A percentile compares a stretch with the other conserved stretches of the same genome.
Evolutionary conservation across 169 alveolate genomes (phyloP).

Genomic region (Babesia gibsoni): DNA sequence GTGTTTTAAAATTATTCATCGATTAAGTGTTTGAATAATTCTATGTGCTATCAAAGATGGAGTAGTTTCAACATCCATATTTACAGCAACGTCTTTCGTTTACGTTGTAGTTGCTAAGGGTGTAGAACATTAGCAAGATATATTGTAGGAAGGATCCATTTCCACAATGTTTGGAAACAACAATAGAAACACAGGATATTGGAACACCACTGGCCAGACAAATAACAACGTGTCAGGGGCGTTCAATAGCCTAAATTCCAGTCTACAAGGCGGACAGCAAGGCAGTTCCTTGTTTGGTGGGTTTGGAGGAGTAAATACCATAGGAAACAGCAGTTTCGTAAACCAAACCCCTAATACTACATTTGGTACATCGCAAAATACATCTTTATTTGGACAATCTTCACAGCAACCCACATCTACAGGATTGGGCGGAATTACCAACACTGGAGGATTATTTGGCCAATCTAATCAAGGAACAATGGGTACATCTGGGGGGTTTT

Average conservation of each 20-base stretch:
- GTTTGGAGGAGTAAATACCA: constrained; percentile 21
- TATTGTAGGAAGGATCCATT: background rate
- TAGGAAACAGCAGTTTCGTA: constrained; percentile 29
- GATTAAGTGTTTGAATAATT: too few species aligned
- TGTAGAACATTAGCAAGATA: background rate
- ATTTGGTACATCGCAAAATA: constrained; percentile 37
- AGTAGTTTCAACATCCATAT: too few species aligned
- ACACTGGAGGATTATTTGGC: constrained; percentile 12
- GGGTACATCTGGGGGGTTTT: constrained; percentile 7
- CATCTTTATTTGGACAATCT: constrained; percentile 49
- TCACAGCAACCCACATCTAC: constrained; percentile 22
- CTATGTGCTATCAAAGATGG: too few species aligned
- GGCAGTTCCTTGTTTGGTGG: constrained; percentile 13
- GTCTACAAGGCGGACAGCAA: background rate
- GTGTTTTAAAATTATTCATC: too few species aligned
- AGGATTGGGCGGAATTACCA: constrained; percentile 11
- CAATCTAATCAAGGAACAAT: constrained; percentile 17
- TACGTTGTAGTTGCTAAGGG: background rate
- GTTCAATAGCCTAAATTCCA: constrained; percentile 13
- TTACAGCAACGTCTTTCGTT: too few species aligned
- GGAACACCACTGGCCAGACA: constrained; percentile 41
- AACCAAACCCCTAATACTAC: constrained; percentile 1
- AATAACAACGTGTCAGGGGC: constrained; percentile 21
- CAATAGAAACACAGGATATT: constrained; percentile 28
- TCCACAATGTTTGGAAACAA: constrained; percentile 46